Evolutionary conservation across 1,139 yeast species (phyloP).

Genomic region (Spencermartinsiella ligniputridi): DNA sequence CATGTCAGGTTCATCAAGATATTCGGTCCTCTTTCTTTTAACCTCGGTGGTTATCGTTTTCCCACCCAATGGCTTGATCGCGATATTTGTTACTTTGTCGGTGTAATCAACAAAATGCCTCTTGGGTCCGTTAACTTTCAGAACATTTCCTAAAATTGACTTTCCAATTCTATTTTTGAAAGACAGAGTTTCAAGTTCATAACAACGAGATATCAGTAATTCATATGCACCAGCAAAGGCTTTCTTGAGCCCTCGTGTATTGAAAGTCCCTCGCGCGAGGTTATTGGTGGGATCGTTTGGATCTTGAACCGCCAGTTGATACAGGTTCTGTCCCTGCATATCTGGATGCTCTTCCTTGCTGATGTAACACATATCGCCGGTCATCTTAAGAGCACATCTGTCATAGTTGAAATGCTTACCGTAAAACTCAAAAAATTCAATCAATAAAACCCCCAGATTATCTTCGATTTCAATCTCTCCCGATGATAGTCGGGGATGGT

Average conservation of each 20-base stretch:
- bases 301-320: conserved; percentile 78
- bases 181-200: conserved; percentile 47
- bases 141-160: conserved; percentile 77
- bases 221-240: conserved; percentile 93
- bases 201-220: conserved; percentile 44
- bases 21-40: conserved; percentile 38
- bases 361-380: conserved; percentile 48
- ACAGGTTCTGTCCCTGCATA: conserved; percentile 54
- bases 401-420: conserved; percentile 91
- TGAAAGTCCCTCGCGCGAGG: conserved; percentile 81
- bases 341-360: conserved; percentile 52
- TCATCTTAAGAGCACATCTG: conserved; percentile 46
- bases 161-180: conserved; percentile 66
- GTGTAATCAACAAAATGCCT: conserved; percentile 82
- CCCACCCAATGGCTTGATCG: conserved; percentile 2
- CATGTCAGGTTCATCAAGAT: not conserved
- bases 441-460: conserved; percentile 80
- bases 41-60: conserved; percentile 28
- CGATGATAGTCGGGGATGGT: conserved; percentile 73
- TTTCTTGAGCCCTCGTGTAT: conserved; percentile 72
- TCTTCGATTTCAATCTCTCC: conserved; percentile 62
- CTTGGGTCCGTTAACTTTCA: conserved; percentile 67
- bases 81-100: conserved; percentile 33
- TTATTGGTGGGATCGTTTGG: conserved; percentile 83
- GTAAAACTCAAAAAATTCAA: conserved; percentile 93